A percentile compares a stretch with the other conserved stretches of the same genome.
These are phyloP conservation scores for Cyclostephanos invisitatus DNA, from an alignment of 108 stramenopile genomes.

Conservation along the genomic window DNA sequence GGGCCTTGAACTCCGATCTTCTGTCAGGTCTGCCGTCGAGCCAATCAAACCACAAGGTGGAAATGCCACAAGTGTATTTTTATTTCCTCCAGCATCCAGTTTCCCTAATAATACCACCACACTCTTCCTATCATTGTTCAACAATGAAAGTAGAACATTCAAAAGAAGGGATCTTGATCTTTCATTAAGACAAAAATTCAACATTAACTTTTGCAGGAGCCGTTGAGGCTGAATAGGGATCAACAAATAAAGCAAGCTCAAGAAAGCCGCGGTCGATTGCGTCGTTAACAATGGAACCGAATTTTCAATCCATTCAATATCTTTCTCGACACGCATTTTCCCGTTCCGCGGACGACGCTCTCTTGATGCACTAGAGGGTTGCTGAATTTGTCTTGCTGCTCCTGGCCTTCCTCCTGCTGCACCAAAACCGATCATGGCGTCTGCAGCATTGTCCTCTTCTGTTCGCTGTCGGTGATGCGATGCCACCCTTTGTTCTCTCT, in stretches of 20 bases:
- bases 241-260: slow-evolving; percentile 74
- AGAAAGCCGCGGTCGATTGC: slow-evolving; percentile 53
- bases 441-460: slow-evolving; percentile 30
- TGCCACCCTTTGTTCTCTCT: slow-evolving; percentile 81
- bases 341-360: slow-evolving; percentile 44
- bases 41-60: slow-evolving; percentile 76
- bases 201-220: slow-evolving; percentile 76
- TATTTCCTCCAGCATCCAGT: slow-evolving; percentile 20
- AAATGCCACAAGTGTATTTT: slow-evolving; percentile 45
- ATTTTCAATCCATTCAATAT: slow-evolving; percentile 40
- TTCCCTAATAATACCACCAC: slow-evolving; percentile 47
- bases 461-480: slow-evolving; percentile 42
- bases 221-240: slow-evolving; percentile 77
- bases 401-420: slow-evolving; percentile 8
- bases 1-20: slow-evolving; percentile 31
- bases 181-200: slow-evolving; percentile 62
- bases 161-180: slow-evolving; percentile 48
- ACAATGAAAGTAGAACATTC: slow-evolving; percentile 52
- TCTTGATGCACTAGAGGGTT: slow-evolving; percentile 19
- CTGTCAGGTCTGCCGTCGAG: slow-evolving; percentile 62
- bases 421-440: slow-evolving; percentile 12
- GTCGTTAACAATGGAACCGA: slow-evolving; percentile 58
- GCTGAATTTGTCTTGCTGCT: slow-evolving; percentile 14
- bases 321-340: slow-evolving; percentile 58
- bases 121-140: slow-evolving; percentile 57